Evolutionary conservation across 208 protist species (phyloP), one percentile per base, ranked within the genome.

Genomic region (Ichthyophonus hoferi): DNA sequence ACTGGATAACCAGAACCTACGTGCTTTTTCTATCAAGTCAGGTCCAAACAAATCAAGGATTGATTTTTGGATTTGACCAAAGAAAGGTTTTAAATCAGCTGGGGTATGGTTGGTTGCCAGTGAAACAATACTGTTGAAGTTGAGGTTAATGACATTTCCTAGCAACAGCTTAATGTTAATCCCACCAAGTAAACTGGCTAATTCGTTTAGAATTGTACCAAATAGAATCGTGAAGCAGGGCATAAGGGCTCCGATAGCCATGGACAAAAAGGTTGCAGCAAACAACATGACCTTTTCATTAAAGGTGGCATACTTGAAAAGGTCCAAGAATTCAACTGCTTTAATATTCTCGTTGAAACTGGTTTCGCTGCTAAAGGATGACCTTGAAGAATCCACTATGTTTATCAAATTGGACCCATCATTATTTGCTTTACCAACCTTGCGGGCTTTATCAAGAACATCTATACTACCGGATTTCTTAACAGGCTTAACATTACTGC

Each of bases 181-280:
- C n/a, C 34, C 77, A 17, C 77, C 77, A 12, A 17, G 77, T 17
- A 40, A 3, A 81, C 7, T 34, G 7, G 77, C 17, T 17, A 81
- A 39, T 17, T 81, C 77, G 7, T 81, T 7, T 17, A 93, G 2
- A 58, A 94, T 89, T 17, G 92, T 83, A 1, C 89, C 87, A 43
- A 93, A 92, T 12, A 93, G 79, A 2, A 93, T 78, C 34, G 90
- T 86, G 38, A 91, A 94, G 1, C 88, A 38, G 42, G 93, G 92
- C 86, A 90, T 88, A 38, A 93, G 50, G 0, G 89, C 90, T 58
- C 93, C 93, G 79, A 84, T 78, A 0, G 83, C 43, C 0, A 79
- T 2, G 14, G 92, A 83, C 42, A 67, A 87, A 89, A 93, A 0
- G 0, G 0, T 37, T 77, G 85, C 90, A 1, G 91, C 1, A 1